Conservation (phyloP, 306 rosid species). For the Gastrolobium villosum region DNA sequence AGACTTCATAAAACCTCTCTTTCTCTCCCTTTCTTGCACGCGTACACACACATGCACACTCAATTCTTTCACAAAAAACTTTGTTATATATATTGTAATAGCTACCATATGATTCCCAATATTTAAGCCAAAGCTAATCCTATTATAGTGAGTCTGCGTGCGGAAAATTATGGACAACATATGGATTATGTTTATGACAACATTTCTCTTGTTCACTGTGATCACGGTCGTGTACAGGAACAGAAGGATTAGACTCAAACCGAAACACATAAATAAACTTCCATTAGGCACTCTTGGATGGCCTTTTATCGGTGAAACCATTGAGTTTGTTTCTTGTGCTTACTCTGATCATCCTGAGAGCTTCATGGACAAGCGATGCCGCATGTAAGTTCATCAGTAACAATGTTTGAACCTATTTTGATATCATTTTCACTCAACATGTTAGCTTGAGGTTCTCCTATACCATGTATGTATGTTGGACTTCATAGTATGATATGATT, state of each 20-base stretch:
- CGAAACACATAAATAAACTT: conserved; percentile 59
- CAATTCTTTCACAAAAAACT: conserved; percentile 54
- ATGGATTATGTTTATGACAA: conserved; percentile 66
- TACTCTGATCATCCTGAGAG: conserved; percentile 91
- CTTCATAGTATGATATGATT: neutral
- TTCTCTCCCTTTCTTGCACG: conserved; percentile 54
- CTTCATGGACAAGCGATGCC: conserved; percentile 83
- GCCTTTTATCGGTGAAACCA: conserved; percentile 93
- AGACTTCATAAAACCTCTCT: conserved; percentile 36
- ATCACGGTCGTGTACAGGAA: conserved; percentile 54
- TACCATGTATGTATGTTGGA: neutral
- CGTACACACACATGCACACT: conserved; percentile 66
- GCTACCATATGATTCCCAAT: conserved; percentile 62
- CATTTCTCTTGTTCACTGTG: conserved; percentile 56
- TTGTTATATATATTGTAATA: conserved; percentile 46
- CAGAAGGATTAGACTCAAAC: conserved; percentile 51
- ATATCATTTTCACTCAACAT: neutral
- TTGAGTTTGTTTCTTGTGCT: conserved; percentile 83
- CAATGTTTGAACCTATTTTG: neutral
- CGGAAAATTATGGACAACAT: conserved; percentile 68
- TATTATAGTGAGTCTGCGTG: conserved; percentile 41
- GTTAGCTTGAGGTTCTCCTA: conserved; percentile 28
- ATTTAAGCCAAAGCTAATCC: conserved; percentile 63
- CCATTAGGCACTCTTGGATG: conserved; percentile 92
- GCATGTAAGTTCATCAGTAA: conserved; percentile 59